A percentile compares a stretch with the other conserved stretches of the same genome.
phyloP scores from a whole-genome alignment of 805 yeast genomes.

The Zygoascus flipseniorum region DNA sequence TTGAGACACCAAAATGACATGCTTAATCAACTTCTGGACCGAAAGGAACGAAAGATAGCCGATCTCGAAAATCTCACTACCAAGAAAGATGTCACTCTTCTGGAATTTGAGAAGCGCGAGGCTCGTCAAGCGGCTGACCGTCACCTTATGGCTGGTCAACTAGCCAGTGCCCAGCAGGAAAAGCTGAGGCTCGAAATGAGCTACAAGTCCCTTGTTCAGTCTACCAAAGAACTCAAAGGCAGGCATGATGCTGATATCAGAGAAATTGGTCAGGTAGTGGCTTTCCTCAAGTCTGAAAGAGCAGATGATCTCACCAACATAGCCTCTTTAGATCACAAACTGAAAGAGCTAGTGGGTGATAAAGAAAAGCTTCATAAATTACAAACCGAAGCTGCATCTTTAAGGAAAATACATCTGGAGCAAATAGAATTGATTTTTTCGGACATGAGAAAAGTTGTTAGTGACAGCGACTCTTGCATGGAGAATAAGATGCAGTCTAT shows the following conservation, averaged over 20 bases:
- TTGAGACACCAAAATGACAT: slow-evolving; percentile 73
- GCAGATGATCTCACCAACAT: slow-evolving; percentile 8
- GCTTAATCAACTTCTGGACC: slow-evolving; percentile 53
- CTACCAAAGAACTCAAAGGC: slow-evolving; percentile 42
- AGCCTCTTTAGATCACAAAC: slow-evolving; percentile 14
- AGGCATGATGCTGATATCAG: slow-evolving; percentile 51
- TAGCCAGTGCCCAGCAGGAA: slow-evolving; percentile 39
- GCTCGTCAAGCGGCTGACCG: neutral
- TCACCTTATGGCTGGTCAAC: slow-evolving; percentile 3
- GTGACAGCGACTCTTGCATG: slow-evolving; percentile 12
- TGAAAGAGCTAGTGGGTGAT: slow-evolving; percentile 10
- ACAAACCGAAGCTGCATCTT: slow-evolving; percentile 5
- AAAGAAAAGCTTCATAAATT: slow-evolving; percentile 8
- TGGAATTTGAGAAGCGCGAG: neutral
- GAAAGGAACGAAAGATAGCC: slow-evolving; percentile 60
- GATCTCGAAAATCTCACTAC: slow-evolving; percentile 53
- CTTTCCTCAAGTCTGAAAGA: slow-evolving; percentile 9
- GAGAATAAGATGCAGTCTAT: slow-evolving; percentile 9
- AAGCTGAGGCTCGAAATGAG: slow-evolving; percentile 43
- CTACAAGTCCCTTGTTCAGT: slow-evolving; percentile 45
- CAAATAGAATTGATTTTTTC: slow-evolving; percentile 11
- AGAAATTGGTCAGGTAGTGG: slow-evolving; percentile 20
- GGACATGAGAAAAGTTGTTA: slow-evolving; percentile 11
- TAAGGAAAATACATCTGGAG: slow-evolving; percentile 13
- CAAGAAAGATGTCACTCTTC: slow-evolving; percentile 4